These are phyloP conservation scores for Nemania serpens DNA, from an alignment of 2,329 filamentous ascomycete genomes.

Conservation along the genomic window DNA sequence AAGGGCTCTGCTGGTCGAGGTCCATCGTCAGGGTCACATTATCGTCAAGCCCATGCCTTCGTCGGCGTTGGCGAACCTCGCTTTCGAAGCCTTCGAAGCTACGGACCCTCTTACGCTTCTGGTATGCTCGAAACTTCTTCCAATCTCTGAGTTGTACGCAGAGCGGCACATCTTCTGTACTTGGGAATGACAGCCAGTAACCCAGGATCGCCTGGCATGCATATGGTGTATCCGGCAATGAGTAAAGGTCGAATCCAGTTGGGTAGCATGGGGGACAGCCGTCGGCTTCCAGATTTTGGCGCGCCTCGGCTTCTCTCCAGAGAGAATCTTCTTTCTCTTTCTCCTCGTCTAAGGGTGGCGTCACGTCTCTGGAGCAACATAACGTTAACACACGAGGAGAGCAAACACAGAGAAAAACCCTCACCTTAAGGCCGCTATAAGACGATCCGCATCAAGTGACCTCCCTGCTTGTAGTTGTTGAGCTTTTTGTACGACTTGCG, in stretches of 20 bases:
- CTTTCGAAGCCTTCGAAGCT: background rate
- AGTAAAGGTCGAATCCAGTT: background rate
- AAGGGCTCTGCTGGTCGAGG: background rate
- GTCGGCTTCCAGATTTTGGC: background rate
- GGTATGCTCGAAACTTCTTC: background rate
- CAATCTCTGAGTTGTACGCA: background rate
- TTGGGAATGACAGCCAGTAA: background rate
- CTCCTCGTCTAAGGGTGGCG: background rate
- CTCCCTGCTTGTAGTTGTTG: background rate
- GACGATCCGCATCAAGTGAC: background rate
- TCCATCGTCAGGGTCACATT: background rate
- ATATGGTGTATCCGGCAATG: background rate
- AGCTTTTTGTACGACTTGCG: background rate
- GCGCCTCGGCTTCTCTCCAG: background rate
- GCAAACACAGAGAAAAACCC: background rate
- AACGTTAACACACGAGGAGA: background rate
- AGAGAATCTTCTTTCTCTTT: too few species aligned
- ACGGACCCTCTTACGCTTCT: background rate
- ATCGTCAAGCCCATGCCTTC: background rate
- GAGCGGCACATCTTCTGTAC: background rate
- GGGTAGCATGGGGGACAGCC: background rate
- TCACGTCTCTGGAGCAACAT: background rate
- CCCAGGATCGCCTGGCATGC: background rate
- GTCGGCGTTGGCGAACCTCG: background rate
- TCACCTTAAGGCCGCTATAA: background rate